phyloP scores from a whole-genome alignment of 2,329 filamentous ascomycete genomes.

The Trichoderma koningii region DNA sequence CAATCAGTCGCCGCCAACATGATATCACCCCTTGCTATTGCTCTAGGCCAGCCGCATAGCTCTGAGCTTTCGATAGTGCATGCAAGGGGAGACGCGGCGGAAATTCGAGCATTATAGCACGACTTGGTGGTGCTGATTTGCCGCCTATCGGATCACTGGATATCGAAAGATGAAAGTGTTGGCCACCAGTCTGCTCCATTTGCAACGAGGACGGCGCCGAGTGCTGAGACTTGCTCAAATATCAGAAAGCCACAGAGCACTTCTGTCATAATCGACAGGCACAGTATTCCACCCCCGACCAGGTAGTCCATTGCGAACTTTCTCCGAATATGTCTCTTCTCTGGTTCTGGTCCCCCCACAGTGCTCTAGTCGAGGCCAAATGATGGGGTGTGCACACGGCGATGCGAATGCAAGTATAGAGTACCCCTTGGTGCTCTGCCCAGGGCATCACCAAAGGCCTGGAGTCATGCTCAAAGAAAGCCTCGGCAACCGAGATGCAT shows the following conservation, averaged over 20 bases:
- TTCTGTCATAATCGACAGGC: not conserved
- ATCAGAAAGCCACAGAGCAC: not conserved
- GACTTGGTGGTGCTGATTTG: not conserved
- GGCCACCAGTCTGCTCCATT: not conserved
- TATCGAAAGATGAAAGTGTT: not conserved
- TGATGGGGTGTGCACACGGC: not conserved
- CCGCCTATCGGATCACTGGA: not conserved
- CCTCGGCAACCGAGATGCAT: no score
- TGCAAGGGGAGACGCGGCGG: constrained; percentile 12
- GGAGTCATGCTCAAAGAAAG: no score
- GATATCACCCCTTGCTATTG: not conserved
- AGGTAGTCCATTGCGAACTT: not conserved
- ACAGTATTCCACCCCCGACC: not conserved
- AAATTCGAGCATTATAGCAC: not conserved
- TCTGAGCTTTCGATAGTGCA: constrained; percentile 20
- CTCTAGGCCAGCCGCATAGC: not conserved
- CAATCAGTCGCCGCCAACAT: not conserved
- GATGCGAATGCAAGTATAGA: no score
- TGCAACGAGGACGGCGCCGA: not conserved
- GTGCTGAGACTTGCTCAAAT: not conserved
- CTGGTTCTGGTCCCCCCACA: not conserved
- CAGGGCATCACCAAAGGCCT: no score
- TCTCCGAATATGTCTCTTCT: not conserved
- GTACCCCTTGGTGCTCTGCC: no score
- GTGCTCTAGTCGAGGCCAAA: not conserved